Evolutionary conservation across 306 rosid genomes (phyloP), one percentile per base, ranked within the genome.

Genomic region (Trifolium fragiferum): DNA sequence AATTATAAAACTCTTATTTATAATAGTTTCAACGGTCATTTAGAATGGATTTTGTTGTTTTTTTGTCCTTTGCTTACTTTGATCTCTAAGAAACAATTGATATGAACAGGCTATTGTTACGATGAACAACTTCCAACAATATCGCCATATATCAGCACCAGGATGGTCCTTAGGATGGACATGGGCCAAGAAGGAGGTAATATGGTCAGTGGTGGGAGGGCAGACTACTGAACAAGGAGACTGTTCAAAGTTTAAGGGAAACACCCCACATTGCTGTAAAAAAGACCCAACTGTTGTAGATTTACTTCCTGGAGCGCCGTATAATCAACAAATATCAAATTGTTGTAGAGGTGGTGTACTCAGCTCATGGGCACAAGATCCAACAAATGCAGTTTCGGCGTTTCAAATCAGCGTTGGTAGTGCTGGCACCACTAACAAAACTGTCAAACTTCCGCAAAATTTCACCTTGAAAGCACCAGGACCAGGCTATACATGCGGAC

Each of bases 301-400:
- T 84, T 77, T 91, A 76, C 66, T 93, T 66, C 97, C 96, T 0
- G 98, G 98, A 73, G 83, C 93, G 7, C 93, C 97, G 46, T 93
- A 89, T 84, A 93, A 90, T 76, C 88, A 81, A 76, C 98, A 90
- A 75, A 54, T 82, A 19, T 74, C 90, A n/a, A 91, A 93, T 82
- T 93, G 97, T 77, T 91, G 98, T 85, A 89, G 81, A 85, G 98
- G 98, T 6, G 96, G 98, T 43, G 92, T 93, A 38, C 93, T 93
- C 55, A 78, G 78, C 77, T 90, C 98, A 25, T 88, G 86, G 92
- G 89, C 41, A 6, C 97, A 93, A 83, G 96, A 90, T 76, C 90
- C 95, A 15, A 18, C 47, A 54, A 84, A 87, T 32, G 89, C 93
- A 0, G 88, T 66, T 11, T 70, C 86, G 21, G 82, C 98, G 43